A percentile compares a stretch with the other conserved stretches of the same genome.
Conservation (phyloP, 179 eudicot genomes). For the Pouteria campechiana region DNA sequence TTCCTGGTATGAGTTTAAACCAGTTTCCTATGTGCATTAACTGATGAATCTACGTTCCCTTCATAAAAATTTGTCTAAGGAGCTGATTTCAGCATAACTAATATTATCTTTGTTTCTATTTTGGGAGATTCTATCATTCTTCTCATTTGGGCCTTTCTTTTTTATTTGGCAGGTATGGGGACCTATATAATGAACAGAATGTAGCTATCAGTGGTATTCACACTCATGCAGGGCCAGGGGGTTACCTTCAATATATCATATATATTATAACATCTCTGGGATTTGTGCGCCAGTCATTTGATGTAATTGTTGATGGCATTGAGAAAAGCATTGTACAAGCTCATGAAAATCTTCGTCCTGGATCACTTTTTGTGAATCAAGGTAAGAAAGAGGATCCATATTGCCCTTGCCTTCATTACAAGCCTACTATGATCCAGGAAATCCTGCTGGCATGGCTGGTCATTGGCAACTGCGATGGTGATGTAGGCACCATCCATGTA, state of each 20-base stretch:
- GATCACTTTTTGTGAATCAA: slow-evolving; percentile 73
- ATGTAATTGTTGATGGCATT: slow-evolving; percentile 86
- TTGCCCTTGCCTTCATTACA: background rate
- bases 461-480: no score
- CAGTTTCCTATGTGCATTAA: no score
- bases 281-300: slow-evolving; percentile 90
- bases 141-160: background rate
- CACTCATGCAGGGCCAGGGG: slow-evolving; percentile 98
- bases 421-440: no score
- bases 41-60: no score
- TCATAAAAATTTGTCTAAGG: no score
- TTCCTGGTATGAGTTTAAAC: no score
- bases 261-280: slow-evolving; percentile 95
- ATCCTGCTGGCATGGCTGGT: no score
- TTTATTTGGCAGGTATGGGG: slow-evolving; percentile 57
- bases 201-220: slow-evolving; percentile 98
- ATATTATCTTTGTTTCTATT: no score
- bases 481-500: no score
- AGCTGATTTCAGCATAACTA: no score
- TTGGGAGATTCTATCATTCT: no score
- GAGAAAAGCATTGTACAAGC: slow-evolving; percentile 90
- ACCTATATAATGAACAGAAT: slow-evolving; percentile 75
- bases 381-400: slow-evolving; percentile 24
- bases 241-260: slow-evolving; percentile 87
- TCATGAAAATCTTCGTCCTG: slow-evolving; percentile 83